Percentiles rank a stretch among this genome's conserved stretches.
Conservation (phyloP, 495 filamentous ascomycete species). For the Talaromyces nanjingensis region DNA sequence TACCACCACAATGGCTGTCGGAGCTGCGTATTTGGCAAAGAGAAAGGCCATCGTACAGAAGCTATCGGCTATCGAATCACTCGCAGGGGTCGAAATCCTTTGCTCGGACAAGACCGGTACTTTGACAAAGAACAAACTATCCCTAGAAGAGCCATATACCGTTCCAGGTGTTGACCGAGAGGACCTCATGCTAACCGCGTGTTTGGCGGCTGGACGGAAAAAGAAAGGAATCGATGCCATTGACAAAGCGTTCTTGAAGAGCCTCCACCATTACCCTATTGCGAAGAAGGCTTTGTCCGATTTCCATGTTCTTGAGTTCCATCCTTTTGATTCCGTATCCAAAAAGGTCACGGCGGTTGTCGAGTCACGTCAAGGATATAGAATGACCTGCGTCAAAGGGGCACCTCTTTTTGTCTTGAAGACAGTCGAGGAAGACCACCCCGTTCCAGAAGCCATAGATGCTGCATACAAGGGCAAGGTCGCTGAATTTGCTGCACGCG, state of each 20-base stretch:
- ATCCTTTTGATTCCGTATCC: slow-evolving; percentile 87
- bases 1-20: slow-evolving; percentile 94
- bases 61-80: slow-evolving; percentile 86
- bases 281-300: slow-evolving; percentile 67
- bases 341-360: slow-evolving; percentile 88
- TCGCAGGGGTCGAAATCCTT: slow-evolving; percentile 89
- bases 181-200: slow-evolving; percentile 86
- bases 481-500: slow-evolving; percentile 81
- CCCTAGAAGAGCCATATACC: slow-evolving; percentile 76
- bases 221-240: slow-evolving; percentile 94
- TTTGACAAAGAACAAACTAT: slow-evolving; percentile 89
- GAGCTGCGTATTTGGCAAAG: slow-evolving; percentile 83
- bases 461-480: slow-evolving; percentile 84
- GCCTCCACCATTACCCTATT: slow-evolving; percentile 67
- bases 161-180: slow-evolving; percentile 70
- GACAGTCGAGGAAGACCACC: slow-evolving; percentile 75
- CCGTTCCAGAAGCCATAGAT: slow-evolving; percentile 64
- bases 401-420: slow-evolving; percentile 78
- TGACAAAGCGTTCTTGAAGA: slow-evolving; percentile 88
- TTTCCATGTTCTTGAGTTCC: slow-evolving; percentile 74
- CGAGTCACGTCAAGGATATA: slow-evolving; percentile 71
- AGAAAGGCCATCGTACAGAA: slow-evolving; percentile 92
- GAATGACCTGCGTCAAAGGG: slow-evolving; percentile 84
- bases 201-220: slow-evolving; percentile 84
- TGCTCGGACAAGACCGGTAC: slow-evolving; percentile 91